Conservation (phyloP, 2,329 filamentous ascomycete genomes). For the Colletotrichum sp. region DNA sequence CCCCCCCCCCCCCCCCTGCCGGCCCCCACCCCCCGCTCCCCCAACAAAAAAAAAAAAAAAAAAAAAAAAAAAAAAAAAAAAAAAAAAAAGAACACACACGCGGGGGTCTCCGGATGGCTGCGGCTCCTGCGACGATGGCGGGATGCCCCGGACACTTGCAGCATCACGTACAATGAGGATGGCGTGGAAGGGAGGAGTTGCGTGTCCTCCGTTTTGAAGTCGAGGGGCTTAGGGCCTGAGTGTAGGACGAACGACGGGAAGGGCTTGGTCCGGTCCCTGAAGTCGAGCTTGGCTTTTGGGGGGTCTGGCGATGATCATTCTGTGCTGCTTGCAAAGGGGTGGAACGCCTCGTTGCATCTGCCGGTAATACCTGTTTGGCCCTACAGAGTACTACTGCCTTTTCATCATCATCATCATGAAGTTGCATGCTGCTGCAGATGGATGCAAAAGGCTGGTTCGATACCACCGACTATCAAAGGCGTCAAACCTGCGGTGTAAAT, state of each 20-base stretch:
- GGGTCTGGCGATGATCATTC: background rate
- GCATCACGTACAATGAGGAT: background rate
- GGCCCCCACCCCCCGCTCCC: no score
- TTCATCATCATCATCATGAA: background rate
- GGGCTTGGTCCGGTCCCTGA: constrained; percentile 4
- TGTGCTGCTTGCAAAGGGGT: background rate
- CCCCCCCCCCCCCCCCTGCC: no score
- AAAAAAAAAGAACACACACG: no score
- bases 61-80: no score
- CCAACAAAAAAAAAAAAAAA: no score
- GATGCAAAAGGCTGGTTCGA: background rate
- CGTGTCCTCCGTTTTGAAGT: constrained; percentile 14
- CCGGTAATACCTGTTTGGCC: background rate
- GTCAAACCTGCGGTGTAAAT: background rate
- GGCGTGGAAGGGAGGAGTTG: background rate
- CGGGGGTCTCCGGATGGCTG: background rate
- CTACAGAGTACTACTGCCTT: background rate
- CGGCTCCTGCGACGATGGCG: background rate
- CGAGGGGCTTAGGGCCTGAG: background rate
- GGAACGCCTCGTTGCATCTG: background rate
- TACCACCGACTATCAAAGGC: background rate
- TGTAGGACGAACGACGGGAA: constrained; percentile 2
- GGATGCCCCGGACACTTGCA: constrained; percentile 9
- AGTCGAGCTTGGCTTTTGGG: background rate
- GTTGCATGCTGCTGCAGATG: background rate